Evolutionary conservation across 257 asterid genomes (phyloP), one percentile per base, ranked within the genome.

Genomic region (Salvia splendens): DNA sequence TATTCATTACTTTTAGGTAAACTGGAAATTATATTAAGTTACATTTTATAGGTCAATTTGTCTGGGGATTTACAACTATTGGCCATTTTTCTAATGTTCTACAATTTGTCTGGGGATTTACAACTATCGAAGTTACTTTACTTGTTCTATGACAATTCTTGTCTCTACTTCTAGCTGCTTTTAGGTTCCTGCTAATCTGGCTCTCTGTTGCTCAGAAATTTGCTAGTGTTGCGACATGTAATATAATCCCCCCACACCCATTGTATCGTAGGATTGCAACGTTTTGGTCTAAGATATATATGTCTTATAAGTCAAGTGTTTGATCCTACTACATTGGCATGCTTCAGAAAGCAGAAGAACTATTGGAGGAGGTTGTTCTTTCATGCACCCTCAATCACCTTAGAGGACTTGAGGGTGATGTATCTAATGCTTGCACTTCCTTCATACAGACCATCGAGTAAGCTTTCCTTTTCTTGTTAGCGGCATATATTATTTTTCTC

Each of bases 301-400:
- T 70, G 12, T 16, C 41, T 52, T 60, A 60, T 14, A 67, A 20
- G 58, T 57, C 50, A 63, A 24, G 55, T 47, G 64, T 51, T 56
- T 79, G 42, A 65, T 66, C 61, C 52, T 41, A 15, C 20, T 79
- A 56, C 64, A 79, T 78, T 75, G 49, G 53, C 68, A 46, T 83
- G 72, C 74, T 77, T 65, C 90, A 93, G 99, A 85, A 78, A 85
- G 72, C 97, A 6, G 99, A 88, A 80, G 99, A 94, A 82, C 67
- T 94, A 57, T 80, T 94, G 73, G 99, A 88, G 83, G 99, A 90
- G 82, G 96, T 88, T 72, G 74, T 94, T 65, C 96, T 94, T 61
- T 86, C 95, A 55, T 75, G 92, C 77, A 94, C 99, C 69, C 92
- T 94, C 61, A 94, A 91, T 80, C 84, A 70, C 69, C 82, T 94